Evolutionary conservation across 179 eudicot genomes (phyloP), one percentile per base, ranked within the genome.

Genomic region (Monotropa hypopitys): DNA sequence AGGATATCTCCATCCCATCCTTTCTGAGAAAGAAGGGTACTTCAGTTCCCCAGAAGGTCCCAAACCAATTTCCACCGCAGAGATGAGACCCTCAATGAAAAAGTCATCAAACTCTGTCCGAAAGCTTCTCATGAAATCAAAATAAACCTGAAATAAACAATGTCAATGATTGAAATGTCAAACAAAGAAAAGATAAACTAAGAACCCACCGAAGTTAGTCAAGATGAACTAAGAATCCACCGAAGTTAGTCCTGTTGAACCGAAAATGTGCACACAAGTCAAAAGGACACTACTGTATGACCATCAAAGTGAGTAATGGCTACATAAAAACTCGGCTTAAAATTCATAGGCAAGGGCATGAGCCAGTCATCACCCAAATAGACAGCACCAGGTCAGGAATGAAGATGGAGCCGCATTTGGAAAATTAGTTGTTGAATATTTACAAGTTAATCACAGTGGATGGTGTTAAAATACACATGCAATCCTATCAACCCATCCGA

Each of bases 91-190:
- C 68, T 84, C 89, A 13, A 73, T 70, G 77, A 89, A 85, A 43
- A 85, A 73, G 77, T 89, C 89, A 78, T 89, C 89, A 49, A 89
- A 89, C 83, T 89, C 91, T 62, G 86, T 80, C n/a, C 96, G 86
- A 81, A 90, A 90, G 85, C 92, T 88, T 83, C 92, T 89, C 96
- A 90, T 90, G 79, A 85, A 85, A 78, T 90, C 96, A 85, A 83
- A 89, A 82, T 88, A 89, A 62, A 89, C 92, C 92, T 90, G 83
- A 77, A 50, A 49, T 43, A 16, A 81, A 80, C 46, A 67, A 72
- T 12, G 67, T 50, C 18, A 77, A 30, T 72, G 69, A 66, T 10
- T 79, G 28, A 74, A 26, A 72, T 33, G 74, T 76, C 80, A 71
- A 53, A 33, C 35, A 43, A 21, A 21, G 26, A 45, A 62, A 30